phyloP scores from a whole-genome alignment of 306 rosid species.

The Rosa chinensis region DNA sequence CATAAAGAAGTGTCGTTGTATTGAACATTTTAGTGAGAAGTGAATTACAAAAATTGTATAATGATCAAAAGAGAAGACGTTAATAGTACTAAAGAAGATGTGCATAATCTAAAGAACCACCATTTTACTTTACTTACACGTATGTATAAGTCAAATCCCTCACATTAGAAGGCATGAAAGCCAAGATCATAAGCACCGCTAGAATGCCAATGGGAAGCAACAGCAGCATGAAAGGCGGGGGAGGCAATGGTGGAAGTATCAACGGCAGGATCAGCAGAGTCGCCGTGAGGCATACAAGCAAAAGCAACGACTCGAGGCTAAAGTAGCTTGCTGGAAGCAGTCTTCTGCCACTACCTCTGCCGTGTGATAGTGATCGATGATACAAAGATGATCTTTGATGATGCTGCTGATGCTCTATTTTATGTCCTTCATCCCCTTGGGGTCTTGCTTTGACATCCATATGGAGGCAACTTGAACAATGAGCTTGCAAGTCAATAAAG shows the following conservation, averaged over 20 bases:
- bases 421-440: slow-evolving; percentile 11
- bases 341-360: slow-evolving; percentile 37
- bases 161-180: slow-evolving; percentile 58
- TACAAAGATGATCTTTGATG: slow-evolving; percentile 1
- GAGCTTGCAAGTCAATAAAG: slow-evolving; percentile 19
- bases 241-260: slow-evolving; percentile 59
- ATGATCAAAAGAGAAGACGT: neutral
- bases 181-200: slow-evolving; percentile 47
- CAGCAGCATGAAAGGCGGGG: slow-evolving; percentile 53
- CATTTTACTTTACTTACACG: slow-evolving; percentile 21
- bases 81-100: neutral
- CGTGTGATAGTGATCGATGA: slow-evolving; percentile 33
- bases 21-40: slow-evolving; percentile 9
- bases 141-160: slow-evolving; percentile 40
- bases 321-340: slow-evolving; percentile 35
- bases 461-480: slow-evolving; percentile 12
- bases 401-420: slow-evolving; percentile 11
- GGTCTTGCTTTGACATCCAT: slow-evolving; percentile 15
- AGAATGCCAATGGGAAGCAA: slow-evolving; percentile 52
- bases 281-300: slow-evolving; percentile 44
- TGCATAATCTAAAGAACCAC: neutral
- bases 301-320: slow-evolving; percentile 47
- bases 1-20: neutral
- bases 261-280: slow-evolving; percentile 55
- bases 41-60: slow-evolving; percentile 26